Base-by-base conservation (phyloP, 2,329 filamentous ascomycete species). In the Eutypa lata region DNA sequence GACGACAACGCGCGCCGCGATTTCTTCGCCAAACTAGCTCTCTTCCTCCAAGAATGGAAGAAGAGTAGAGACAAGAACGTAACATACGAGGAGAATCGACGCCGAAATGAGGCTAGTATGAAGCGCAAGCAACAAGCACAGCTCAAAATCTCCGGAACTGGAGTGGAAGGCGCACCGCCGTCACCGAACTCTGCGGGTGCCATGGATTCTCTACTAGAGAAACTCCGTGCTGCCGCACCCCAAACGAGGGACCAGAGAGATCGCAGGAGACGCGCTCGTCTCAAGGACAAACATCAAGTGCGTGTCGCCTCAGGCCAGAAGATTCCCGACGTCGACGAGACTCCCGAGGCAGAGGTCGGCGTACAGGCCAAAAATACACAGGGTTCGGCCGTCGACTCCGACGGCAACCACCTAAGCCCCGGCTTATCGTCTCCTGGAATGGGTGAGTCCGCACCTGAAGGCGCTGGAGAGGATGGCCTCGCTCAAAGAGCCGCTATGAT, bases 171-270 rank as follows among this genome's bases (percentile, higher is more conserved):
- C 18, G 72, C 73, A 18, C 85, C 85, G 6, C 76, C 80, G 28
- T 88, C 87, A 2, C 88, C 90, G 22, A 81, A 82, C 31, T 87
- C 84, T 52, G 91, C 90, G 7, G 94, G 93, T 50, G 94, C 92
- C 49, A 97, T 99, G 92, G 94, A 99, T 73, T 90, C 89, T 40
- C 77, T 99, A 22, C 83, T 99, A 47, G 91, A 97, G 82, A 97
- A 97, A 73, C 77, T 99, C 52, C 88, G 94, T 53, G 92, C 91
- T 52, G 94, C 94, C 1, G 93, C 92, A 52, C 93, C 94, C 28
- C 90, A 96, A 73, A 84, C 90, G 26, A 82, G 90, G 69, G 92
- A 97, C 69, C 89, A 95, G 70, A 84, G 93, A 65, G 94, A 97
- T 70, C 85, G 91, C 62, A 85, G 94, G 57, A 84, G 93, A 53